Evolutionary conservation across 1,139 yeast genomes (phyloP), one percentile per base, ranked within the genome.

Genomic region (Casaregolazyma lundiana): DNA sequence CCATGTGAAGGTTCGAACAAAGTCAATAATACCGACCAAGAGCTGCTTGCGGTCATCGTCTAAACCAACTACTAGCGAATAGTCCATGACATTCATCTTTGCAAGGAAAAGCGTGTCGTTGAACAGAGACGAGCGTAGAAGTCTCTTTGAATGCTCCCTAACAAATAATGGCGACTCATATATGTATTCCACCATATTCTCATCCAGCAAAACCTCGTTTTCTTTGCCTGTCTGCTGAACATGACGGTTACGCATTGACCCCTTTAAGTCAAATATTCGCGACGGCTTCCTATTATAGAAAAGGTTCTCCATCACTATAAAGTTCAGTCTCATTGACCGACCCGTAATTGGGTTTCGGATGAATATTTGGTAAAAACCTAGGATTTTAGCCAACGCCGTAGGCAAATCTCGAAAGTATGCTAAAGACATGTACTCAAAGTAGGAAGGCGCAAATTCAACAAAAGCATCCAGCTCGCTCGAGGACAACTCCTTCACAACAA

Each of bases 21-120:
- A 94, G 65, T 94, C 97, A 54, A 92, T 92, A 39, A 94, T 92
- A 4, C 99, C 99, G 30, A 90, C 95, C 36, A 90, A 87, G 36
- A 90, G 71, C 46, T 81, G 80, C 44, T 80, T 75, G 41, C 77
- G 76, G 34, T 79, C 81, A 43, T 80, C 79, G 59, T 86, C 94
- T 43, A 94, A 86, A 0, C 97, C 98, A 52, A 94, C 84, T 13
- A 94, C 96, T 55, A 94, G 71, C 0, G 97, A 90, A 61, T 94
- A 94, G 66, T 94, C 99, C 99, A 94, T 94, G 9, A 94, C 97
- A 61, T 94, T 95, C 96, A 92, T 89, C 55, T 95, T 95, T 11
- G 96, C 92, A 46, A 94, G 70, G 63, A 92, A 94, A 30, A 94
- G 71, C 0, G 98, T 92, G 59, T 94, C 99, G 61, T 94, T 94